These are phyloP conservation scores for Rhizopus arrhizus DNA, from an alignment of 371 early-diverging fungal species.

Conservation along the genomic window DNA sequence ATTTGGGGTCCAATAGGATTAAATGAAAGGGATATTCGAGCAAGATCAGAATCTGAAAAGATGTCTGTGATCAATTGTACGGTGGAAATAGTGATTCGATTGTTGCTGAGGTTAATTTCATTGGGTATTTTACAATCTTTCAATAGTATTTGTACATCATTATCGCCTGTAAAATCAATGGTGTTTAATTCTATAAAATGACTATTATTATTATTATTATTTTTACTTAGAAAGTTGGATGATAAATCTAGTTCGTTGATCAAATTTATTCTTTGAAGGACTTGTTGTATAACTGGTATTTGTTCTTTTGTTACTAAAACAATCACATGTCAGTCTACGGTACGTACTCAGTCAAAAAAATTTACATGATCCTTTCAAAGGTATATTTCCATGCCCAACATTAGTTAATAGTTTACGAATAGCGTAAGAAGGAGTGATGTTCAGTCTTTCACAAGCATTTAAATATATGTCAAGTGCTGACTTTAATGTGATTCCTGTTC, in stretches of 20 bases:
- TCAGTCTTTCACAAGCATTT: slow-evolving; percentile 27
- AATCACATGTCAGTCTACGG: background rate
- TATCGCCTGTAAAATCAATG: slow-evolving; percentile 24
- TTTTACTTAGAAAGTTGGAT: slow-evolving; percentile 30
- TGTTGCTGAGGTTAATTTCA: slow-evolving; percentile 30
- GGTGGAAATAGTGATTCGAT: slow-evolving; percentile 22
- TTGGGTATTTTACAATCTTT: slow-evolving; percentile 4
- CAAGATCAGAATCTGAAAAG: slow-evolving; percentile 4
- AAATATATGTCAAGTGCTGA: slow-evolving; percentile 26
- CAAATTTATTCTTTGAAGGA: slow-evolving; percentile 11
- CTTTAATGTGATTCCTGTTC: slow-evolving; percentile 16
- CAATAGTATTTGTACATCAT: slow-evolving; percentile 23
- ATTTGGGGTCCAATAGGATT: slow-evolving; percentile 32
- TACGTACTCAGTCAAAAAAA: background rate
- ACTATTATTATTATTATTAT: background rate
- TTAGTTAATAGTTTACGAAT: background rate
- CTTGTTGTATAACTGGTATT: slow-evolving; percentile 11
- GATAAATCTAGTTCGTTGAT: slow-evolving; percentile 29
- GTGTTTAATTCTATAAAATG: background rate
- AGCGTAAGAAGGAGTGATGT: background rate
- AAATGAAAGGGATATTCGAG: slow-evolving; percentile 14
- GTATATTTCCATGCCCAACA: background rate
- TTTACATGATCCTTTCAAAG: slow-evolving; percentile 7
- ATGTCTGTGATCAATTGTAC: background rate
- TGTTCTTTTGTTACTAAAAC: slow-evolving; percentile 6